These are phyloP conservation scores for Cyclostephanos tholiformis DNA, from an alignment of 108 stramenopile genomes.

Conservation along the genomic window DNA sequence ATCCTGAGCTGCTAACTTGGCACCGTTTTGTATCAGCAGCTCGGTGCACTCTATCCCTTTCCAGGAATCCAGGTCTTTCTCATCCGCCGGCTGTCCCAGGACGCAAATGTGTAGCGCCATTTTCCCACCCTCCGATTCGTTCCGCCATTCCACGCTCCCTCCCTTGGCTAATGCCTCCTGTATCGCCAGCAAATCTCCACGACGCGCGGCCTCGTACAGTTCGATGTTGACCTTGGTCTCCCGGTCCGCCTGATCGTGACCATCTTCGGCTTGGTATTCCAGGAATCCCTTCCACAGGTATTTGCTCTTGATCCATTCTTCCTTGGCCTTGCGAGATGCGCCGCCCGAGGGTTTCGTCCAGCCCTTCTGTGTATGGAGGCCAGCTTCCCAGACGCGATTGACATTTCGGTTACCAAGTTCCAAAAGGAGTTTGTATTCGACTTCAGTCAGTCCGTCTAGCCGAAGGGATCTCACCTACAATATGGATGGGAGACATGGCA, in stretches of 20 bases:
- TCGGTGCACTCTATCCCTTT: constrained; percentile 80
- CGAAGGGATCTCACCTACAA: constrained; percentile 71
- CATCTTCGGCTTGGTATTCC: constrained; percentile 59
- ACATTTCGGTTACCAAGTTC: constrained; percentile 74
- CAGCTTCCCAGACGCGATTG: constrained; percentile 86
- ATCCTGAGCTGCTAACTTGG: constrained; percentile 68
- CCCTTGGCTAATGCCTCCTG: constrained; percentile 76
- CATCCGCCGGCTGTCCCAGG: constrained; percentile 46
- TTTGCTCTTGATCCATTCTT: constrained; percentile 90
- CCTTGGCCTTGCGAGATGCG: constrained; percentile 66
- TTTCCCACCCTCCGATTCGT: constrained; percentile 58
- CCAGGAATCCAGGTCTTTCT: constrained; percentile 46
- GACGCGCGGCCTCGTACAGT: constrained; percentile 67
- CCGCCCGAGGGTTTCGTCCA: constrained; percentile 71
- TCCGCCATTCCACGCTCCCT: constrained; percentile 77
- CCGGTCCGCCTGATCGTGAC: constrained; percentile 54
- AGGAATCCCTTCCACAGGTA: constrained; percentile 89
- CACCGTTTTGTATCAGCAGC: constrained; percentile 79
- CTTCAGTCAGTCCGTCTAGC: constrained; percentile 69
- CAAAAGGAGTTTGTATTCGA: constrained; percentile 62
- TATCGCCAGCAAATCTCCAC: constrained; percentile 59
- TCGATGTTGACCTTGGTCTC: constrained; percentile 65
- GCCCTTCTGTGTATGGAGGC: constrained; percentile 73
- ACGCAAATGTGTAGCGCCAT: constrained; percentile 72
- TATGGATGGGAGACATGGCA: background rate